phyloP scores from a whole-genome alignment of 2,329 filamentous ascomycete genomes.

The Fusarium poae region DNA sequence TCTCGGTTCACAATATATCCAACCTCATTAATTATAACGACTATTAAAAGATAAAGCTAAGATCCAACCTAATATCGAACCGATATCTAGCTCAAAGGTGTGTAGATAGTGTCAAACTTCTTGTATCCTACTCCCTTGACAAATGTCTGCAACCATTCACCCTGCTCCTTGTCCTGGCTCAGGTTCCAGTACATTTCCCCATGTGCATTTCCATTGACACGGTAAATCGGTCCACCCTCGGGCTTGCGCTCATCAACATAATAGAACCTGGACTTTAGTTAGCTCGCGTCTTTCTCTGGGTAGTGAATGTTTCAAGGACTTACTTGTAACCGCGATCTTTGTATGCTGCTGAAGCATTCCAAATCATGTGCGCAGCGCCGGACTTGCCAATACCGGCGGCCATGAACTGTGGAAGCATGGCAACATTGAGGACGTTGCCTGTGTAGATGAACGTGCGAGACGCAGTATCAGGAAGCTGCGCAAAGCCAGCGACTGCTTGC shows the following conservation, averaged over 20 bases:
- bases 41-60: too few relatives aligned
- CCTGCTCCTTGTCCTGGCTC: conserved; percentile 56
- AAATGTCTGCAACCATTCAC: conserved; percentile 62
- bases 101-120: conserved; percentile 5
- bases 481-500: conserved; percentile 29
- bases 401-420: conserved; percentile 51
- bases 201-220: conserved; percentile 58
- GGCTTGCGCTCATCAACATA: conserved; percentile 63
- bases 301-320: neutral
- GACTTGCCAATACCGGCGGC: conserved; percentile 58
- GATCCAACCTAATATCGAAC: rapidly evolving
- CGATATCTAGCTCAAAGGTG: neutral
- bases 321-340: conserved; percentile 54
- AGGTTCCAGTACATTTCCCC: conserved; percentile 57
- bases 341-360: conserved; percentile 52
- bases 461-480: conserved; percentile 47
- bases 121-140: conserved; percentile 58
- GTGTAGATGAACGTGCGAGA: conserved; percentile 61
- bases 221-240: conserved; percentile 53
- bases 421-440: conserved; percentile 57
- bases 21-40: neutral
- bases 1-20: neutral
- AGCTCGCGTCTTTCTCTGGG: rapidly evolving
- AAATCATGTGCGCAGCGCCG: conserved; percentile 50
- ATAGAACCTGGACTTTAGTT: conserved; percentile 59